Conservation (phyloP, 1,139 yeast genomes). For the Groenewaldozyma sp. region DNA sequence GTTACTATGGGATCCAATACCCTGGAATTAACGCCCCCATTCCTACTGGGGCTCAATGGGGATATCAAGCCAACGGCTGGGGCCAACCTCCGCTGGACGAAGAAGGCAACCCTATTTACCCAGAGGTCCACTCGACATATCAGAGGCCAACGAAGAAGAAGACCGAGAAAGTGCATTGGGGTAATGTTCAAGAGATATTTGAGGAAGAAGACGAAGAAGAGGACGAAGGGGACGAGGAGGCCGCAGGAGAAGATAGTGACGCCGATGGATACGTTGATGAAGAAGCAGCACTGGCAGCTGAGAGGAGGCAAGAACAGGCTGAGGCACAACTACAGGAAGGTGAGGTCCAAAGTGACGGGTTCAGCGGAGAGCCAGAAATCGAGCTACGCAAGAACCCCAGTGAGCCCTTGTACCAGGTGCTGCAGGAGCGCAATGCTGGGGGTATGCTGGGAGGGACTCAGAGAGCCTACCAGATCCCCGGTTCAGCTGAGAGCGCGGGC, state of each 20-base stretch:
- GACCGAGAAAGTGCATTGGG: constrained; percentile 24
- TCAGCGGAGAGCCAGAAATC: not conserved
- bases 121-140: not conserved
- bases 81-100: constrained; percentile 34
- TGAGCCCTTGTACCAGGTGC: not conserved
- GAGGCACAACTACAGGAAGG: no score
- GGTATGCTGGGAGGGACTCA: not conserved
- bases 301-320: constrained; percentile 27
- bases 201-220: constrained; percentile 28
- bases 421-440: not conserved
- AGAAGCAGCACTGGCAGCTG: constrained; percentile 43
- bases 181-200: constrained; percentile 12
- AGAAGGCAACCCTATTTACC: constrained; percentile 29
- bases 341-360: no score
- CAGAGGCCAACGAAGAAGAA: constrained; percentile 25
- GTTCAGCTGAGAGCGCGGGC: not conserved
- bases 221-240: constrained; percentile 18
- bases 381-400: not conserved
- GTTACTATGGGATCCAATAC: constrained; percentile 57
- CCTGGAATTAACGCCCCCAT: constrained; percentile 42
- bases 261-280: constrained; percentile 23
- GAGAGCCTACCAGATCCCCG: not conserved
- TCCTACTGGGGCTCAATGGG: constrained; percentile 33
- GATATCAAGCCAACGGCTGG: constrained; percentile 36
- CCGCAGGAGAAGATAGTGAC: constrained; percentile 20